A percentile compares a stretch with the other conserved stretches of the same genome.
phyloP scores from a whole-genome alignment of 805 yeast genomes.

The Kregervanrija delftensis region DNA sequence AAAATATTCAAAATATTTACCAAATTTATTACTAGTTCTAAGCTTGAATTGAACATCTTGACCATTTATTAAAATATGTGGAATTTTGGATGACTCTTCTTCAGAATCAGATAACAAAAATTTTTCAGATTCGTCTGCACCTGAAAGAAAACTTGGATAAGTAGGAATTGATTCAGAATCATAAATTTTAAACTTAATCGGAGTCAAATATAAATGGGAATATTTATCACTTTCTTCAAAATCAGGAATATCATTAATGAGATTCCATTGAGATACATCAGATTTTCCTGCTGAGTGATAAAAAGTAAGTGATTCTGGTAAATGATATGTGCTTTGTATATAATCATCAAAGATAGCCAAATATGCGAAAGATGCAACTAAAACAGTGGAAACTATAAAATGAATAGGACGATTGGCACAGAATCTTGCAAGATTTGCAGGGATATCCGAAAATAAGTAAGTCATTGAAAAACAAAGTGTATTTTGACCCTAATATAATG shows the following conservation, averaged over 20 bases:
- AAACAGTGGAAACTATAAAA: conserved; percentile 61
- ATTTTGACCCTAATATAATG: neutral
- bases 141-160: conserved; percentile 32
- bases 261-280: conserved; percentile 40
- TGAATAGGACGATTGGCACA: conserved; percentile 86
- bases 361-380: conserved; percentile 76
- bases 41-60: conserved; percentile 49
- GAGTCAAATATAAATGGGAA: conserved; percentile 43
- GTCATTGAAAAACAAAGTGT: conserved; percentile 5
- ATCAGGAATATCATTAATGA: conserved; percentile 34
- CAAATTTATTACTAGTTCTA: conserved; percentile 45
- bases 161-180: conserved; percentile 28
- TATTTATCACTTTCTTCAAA: conserved; percentile 32
- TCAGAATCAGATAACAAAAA: conserved; percentile 29
- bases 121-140: conserved; percentile 36
- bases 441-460: conserved; percentile 16
- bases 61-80: conserved; percentile 13
- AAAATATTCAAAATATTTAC: conserved; percentile 49
- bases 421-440: conserved; percentile 30
- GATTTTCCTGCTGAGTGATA: conserved; percentile 30
- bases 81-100: conserved; percentile 17
- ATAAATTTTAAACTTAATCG: conserved; percentile 46
- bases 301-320: conserved; percentile 20
- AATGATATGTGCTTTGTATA: conserved; percentile 15
- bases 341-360: conserved; percentile 67